A percentile compares a stretch with the other conserved stretches of the same genome.
phyloP scores from a whole-genome alignment of 441 rosid genomes.

The Mallotus repandus region DNA sequence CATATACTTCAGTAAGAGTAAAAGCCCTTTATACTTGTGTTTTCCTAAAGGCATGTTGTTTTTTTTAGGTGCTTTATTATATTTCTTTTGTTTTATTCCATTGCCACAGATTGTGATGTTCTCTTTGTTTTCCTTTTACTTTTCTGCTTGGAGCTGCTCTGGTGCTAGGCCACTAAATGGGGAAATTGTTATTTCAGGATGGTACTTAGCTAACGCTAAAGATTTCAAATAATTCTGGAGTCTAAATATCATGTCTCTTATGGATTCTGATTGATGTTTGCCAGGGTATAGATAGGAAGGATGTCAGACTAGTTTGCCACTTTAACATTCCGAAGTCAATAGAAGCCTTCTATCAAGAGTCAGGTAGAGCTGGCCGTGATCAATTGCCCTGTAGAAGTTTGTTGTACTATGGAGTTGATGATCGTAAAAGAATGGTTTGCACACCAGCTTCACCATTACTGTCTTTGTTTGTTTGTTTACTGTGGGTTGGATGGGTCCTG shows the following conservation, averaged over 20 bases:
- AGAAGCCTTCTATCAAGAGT: slow-evolving; percentile 98
- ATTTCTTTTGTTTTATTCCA: slow-evolving; percentile 8
- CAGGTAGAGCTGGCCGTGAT: slow-evolving; percentile 99
- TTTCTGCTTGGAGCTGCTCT: slow-evolving; percentile 55
- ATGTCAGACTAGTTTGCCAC: slow-evolving; percentile 93
- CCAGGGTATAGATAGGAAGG: slow-evolving; percentile 95
- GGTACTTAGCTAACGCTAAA: slow-evolving; percentile 48
- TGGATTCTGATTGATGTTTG: slow-evolving; percentile 26
- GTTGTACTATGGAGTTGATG: slow-evolving; percentile 90
- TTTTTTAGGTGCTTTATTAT: slow-evolving; percentile 5
- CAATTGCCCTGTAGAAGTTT: slow-evolving; percentile 80
- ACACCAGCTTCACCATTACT: slow-evolving; percentile 17
- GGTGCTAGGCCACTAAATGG: slow-evolving; percentile 34
- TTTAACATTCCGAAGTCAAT: slow-evolving; percentile 90
- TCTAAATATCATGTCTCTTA: slow-evolving; percentile 23
- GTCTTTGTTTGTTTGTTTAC: slow-evolving; percentile 17
- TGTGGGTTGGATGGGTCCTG: slow-evolving; percentile 1
- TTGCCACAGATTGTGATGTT: slow-evolving; percentile 33
- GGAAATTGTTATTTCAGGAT: slow-evolving; percentile 65
- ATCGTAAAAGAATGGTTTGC: slow-evolving; percentile 78
- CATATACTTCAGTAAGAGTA: background rate
- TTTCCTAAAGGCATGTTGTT: slow-evolving; percentile 10
- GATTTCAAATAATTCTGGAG: slow-evolving; percentile 16
- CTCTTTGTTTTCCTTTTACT: slow-evolving; percentile 27
- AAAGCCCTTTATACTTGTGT: background rate